These are phyloP conservation scores for Suillus placidus DNA, from an alignment of 768 basidiomycete species.

Conservation along the genomic window DNA sequence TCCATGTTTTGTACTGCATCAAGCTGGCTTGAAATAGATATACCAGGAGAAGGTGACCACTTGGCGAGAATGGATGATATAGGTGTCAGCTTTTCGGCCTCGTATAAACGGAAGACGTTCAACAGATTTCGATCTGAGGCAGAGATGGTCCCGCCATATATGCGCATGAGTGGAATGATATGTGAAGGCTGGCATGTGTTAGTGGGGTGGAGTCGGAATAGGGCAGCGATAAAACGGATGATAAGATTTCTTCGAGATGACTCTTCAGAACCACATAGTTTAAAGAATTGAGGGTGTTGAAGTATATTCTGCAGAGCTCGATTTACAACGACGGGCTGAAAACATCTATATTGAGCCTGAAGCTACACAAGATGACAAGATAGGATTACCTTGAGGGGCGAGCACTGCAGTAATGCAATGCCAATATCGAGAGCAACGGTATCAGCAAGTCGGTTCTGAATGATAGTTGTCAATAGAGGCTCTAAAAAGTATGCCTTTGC, in stretches of 20 bases:
- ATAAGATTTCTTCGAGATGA: constrained; percentile 46
- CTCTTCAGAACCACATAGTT: constrained; percentile 37
- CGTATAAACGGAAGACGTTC: constrained; percentile 79
- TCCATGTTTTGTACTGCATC: constrained; percentile 77
- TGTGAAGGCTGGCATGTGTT: constrained; percentile 88
- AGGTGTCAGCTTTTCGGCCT: constrained; percentile 66
- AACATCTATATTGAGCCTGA: constrained; percentile 4
- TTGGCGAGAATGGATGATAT: constrained; percentile 59
- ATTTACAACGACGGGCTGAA: constrained; percentile 70
- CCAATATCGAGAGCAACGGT: constrained; percentile 46
- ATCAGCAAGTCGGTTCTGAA: constrained; percentile 61
- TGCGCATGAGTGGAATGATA: constrained; percentile 69
- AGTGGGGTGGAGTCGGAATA: constrained; percentile 77
- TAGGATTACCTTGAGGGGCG: constrained; percentile 63
- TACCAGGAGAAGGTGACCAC: constrained; percentile 61
- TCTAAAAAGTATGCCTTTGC: constrained; percentile 66
- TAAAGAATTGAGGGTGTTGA: constrained; percentile 67
- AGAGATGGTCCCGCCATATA: constrained; percentile 79
- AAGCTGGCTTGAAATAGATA: constrained; percentile 48
- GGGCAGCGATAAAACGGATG: constrained; percentile 56
- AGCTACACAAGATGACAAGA: neutral
- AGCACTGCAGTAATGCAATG: constrained; percentile 39
- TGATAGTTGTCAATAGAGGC: constrained; percentile 62
- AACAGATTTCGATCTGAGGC: constrained; percentile 66
- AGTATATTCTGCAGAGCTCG: constrained; percentile 75